A percentile compares a stretch with the other conserved stretches of the same genome.
Conservation (phyloP, 352 stramenopile genomes). For the Pythium oligandrum region DNA sequence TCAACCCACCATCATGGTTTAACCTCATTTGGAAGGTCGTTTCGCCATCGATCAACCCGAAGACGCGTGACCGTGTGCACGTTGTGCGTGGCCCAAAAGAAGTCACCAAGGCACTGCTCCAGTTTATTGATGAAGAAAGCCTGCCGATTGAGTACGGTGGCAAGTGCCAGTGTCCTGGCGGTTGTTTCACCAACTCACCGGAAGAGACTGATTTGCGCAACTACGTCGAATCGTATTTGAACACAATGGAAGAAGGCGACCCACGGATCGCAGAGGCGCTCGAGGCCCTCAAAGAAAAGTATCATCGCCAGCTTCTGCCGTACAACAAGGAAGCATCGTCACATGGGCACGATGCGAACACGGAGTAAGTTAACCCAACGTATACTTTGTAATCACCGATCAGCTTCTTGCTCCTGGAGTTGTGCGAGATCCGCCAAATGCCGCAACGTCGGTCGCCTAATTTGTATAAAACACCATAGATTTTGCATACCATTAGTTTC, state of each 20-base stretch:
- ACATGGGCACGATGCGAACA: no score
- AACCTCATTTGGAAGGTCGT: slow-evolving; percentile 79
- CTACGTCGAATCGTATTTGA: slow-evolving; percentile 39
- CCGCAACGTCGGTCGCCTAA: slow-evolving; percentile 63
- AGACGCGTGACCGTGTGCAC: slow-evolving; percentile 69
- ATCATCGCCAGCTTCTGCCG: slow-evolving; percentile 29
- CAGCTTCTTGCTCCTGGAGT: not conserved
- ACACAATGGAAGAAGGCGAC: slow-evolving; percentile 31
- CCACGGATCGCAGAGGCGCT: slow-evolving; percentile 26
- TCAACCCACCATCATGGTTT: slow-evolving; percentile 73
- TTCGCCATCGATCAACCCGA: slow-evolving; percentile 62
- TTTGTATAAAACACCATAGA: not conserved
- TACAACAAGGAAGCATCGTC: not conserved
- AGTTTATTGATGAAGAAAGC: slow-evolving; percentile 60
- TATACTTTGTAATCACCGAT: no score
- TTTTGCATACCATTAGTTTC: no score
- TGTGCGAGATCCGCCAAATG: slow-evolving; percentile 62
- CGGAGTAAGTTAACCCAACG: no score
- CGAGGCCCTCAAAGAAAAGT: slow-evolving; percentile 44
- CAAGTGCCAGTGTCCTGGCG: slow-evolving; percentile 50
- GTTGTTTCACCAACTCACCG: slow-evolving; percentile 54
- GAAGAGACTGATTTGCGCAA: slow-evolving; percentile 63
- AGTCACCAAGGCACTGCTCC: slow-evolving; percentile 60
- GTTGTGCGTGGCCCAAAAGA: slow-evolving; percentile 63
- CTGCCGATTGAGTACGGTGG: slow-evolving; percentile 64